These are phyloP conservation scores for Penicillium aurantiogriseum DNA, from an alignment of 2,329 filamentous ascomycete species.

Conservation along the genomic window DNA sequence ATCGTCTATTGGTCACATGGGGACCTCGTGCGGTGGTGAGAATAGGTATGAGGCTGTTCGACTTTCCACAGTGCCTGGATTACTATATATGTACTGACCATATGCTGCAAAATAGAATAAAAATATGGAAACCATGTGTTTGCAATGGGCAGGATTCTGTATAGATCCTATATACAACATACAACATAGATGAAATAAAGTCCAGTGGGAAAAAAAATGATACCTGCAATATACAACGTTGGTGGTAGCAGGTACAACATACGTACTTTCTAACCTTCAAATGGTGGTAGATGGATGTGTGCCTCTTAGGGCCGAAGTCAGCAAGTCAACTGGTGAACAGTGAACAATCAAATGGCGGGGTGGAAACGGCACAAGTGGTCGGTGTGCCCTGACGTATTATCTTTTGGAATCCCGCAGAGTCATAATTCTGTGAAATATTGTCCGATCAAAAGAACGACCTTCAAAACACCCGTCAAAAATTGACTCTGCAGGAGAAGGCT, in stretches of 20 bases:
- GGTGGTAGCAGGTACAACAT: background rate
- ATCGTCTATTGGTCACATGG: background rate
- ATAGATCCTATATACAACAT: background rate
- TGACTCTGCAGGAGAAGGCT: slow-evolving; percentile 27
- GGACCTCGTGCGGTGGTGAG: background rate
- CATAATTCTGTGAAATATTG: slow-evolving; percentile 33
- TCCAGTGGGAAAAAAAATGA: background rate
- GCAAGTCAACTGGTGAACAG: background rate
- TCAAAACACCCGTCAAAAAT: slow-evolving; percentile 19
- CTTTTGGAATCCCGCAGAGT: slow-evolving; percentile 29
- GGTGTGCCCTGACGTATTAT: slow-evolving; percentile 24
- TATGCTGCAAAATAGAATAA: background rate
- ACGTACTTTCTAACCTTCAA: background rate
- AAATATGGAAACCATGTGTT: background rate
- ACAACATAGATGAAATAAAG: background rate
- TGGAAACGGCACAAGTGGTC: slow-evolving; percentile 26
- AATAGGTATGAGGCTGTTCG: background rate
- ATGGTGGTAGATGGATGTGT: background rate
- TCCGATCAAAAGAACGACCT: slow-evolving; percentile 15
- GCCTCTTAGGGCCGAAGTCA: background rate
- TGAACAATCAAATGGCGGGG: slow-evolving; percentile 12
- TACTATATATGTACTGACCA: background rate
- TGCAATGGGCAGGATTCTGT: background rate
- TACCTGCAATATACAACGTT: background rate
- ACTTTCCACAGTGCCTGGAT: background rate